A percentile compares a stretch with the other conserved stretches of the same genome.
Evolutionary conservation across 2,329 filamentous ascomycete species (phyloP).

Genomic region (Neonectria hederae): DNA sequence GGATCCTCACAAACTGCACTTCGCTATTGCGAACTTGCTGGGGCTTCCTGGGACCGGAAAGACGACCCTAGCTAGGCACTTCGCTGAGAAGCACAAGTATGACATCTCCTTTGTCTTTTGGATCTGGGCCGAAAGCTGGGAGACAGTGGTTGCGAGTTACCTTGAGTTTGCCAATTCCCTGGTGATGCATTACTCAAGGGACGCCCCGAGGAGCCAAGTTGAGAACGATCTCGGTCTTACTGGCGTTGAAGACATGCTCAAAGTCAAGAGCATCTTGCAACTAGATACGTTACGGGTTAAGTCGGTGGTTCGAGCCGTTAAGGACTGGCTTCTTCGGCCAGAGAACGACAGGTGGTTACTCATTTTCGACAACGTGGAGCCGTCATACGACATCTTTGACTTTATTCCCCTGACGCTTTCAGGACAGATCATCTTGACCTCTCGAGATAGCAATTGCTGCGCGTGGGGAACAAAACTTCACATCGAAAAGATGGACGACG

Average conservation of each 20-base stretch:
- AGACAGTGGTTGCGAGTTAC: constrained; percentile 22
- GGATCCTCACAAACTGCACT: constrained; percentile 11
- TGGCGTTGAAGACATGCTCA: constrained; percentile 22
- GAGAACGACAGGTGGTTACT: constrained; percentile 21
- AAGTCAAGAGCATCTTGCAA: constrained; percentile 20
- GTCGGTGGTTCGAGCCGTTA: constrained; percentile 20
- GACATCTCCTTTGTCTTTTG: constrained; percentile 20
- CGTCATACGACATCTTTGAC: constrained; percentile 24
- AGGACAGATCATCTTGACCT: constrained; percentile 20
- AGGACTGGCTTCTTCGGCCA: constrained; percentile 22
- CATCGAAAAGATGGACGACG: constrained; percentile 12
- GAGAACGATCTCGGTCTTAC: constrained; percentile 20
- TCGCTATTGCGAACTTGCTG: constrained; percentile 22
- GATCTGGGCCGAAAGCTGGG: constrained; percentile 23
- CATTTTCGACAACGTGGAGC: constrained; percentile 23
- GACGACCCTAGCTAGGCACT: constrained; percentile 19
- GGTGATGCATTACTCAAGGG: constrained; percentile 10
- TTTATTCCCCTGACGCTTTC: constrained; percentile 24
- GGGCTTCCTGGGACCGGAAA: constrained; percentile 21
- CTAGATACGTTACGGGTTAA: constrained; percentile 21
- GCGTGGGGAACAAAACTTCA: constrained; percentile 20
- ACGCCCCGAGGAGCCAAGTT: constrained; percentile 14
- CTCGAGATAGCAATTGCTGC: constrained; percentile 19
- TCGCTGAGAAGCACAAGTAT: constrained; percentile 13
- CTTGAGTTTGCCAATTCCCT: constrained; percentile 19